Percentiles rank a stretch among this genome's conserved stretches.
Conservation (phyloP, 2,329 filamentous ascomycete genomes). For the Tolypocladium sp. region DNA sequence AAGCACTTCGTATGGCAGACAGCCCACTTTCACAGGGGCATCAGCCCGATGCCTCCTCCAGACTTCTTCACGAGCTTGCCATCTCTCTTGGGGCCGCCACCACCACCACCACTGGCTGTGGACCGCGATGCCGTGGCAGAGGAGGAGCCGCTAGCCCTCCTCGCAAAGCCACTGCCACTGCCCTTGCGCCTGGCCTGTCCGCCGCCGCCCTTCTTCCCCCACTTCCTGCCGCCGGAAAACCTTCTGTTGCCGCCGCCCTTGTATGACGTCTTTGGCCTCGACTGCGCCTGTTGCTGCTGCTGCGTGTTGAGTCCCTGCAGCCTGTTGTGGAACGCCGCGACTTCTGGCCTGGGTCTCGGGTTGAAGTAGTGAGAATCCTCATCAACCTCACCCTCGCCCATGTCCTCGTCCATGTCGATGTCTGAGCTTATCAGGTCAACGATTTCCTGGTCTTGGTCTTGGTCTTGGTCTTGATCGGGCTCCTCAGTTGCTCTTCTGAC, state of each 20-base stretch:
- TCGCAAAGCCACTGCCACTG: conserved; percentile 12
- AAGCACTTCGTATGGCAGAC: not conserved
- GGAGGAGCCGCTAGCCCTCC: conserved; percentile 21
- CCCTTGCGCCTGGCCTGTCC: conserved; percentile 21
- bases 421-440: conserved; percentile 48
- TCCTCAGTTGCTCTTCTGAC: conserved; percentile 30
- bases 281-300: conserved; percentile 11
- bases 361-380: conserved; percentile 41
- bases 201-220: conserved; percentile 17
- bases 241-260: conserved; percentile 17
- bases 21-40: conserved; percentile 22
- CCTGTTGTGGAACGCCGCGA: conserved; percentile 23
- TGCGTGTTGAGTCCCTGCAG: conserved; percentile 19
- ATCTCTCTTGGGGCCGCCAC: conserved; percentile 12
- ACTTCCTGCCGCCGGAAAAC: conserved; percentile 18
- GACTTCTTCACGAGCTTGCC: conserved; percentile 23
- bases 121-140: conserved; percentile 11
- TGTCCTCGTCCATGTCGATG: conserved; percentile 26
- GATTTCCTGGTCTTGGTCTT: conserved; percentile 26
- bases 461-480: conserved; percentile 13
- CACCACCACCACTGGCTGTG: conserved; percentile 5
- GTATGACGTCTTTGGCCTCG: conserved; percentile 14
- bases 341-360: conserved; percentile 14
- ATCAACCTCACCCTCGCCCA: conserved; percentile 22
- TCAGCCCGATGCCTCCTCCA: conserved; percentile 25